Percentiles rank a stretch among this genome's conserved stretches.
Conservation (phyloP, 2,329 filamentous ascomycete species). For the Claviceps sp. region DNA sequence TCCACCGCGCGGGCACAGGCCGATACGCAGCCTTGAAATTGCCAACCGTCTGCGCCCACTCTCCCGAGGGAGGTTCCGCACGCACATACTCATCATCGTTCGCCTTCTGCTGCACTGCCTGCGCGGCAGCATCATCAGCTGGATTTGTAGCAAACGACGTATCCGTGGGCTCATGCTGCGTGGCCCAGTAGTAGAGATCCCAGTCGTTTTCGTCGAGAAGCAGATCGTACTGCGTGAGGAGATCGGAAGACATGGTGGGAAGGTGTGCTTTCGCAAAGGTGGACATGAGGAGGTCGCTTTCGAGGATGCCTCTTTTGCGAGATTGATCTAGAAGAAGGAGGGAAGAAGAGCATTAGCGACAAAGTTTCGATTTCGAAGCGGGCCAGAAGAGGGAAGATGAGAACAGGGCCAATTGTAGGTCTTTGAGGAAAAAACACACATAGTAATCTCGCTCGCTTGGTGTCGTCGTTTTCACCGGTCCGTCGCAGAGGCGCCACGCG, state of each 20-base stretch:
- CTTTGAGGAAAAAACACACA: constrained; percentile 30
- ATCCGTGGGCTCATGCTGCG: constrained; percentile 52
- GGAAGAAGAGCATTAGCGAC: not conserved
- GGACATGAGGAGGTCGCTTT: constrained; percentile 88
- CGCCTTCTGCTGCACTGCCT: not conserved
- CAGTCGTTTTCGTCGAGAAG: constrained; percentile 99
- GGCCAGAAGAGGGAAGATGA: too few relatives aligned
- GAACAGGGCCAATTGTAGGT: too few relatives aligned
- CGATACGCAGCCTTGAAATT: constrained; percentile 89
- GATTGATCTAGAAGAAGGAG: constrained; percentile 59
- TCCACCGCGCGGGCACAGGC: constrained; percentile 78
- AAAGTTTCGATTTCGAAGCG: too few relatives aligned
- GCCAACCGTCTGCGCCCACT: constrained; percentile 95
- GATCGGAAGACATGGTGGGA: constrained; percentile 53
- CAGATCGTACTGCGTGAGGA: constrained; percentile 73
- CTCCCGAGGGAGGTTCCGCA: constrained; percentile 39
- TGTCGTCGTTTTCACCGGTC: constrained; percentile 68
- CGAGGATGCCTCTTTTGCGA: constrained; percentile 88
- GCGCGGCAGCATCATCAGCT: not conserved
- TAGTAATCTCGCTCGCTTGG: constrained; percentile 75
- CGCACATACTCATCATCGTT: constrained; percentile 17
- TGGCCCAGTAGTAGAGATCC: constrained; percentile 99
- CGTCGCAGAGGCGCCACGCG: constrained; percentile 81
- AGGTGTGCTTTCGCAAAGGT: constrained; percentile 84
- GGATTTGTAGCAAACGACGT: constrained; percentile 32